Evolutionary conservation across 345 rosid species (phyloP).

Genomic region (Toxicodendron radicans): DNA sequence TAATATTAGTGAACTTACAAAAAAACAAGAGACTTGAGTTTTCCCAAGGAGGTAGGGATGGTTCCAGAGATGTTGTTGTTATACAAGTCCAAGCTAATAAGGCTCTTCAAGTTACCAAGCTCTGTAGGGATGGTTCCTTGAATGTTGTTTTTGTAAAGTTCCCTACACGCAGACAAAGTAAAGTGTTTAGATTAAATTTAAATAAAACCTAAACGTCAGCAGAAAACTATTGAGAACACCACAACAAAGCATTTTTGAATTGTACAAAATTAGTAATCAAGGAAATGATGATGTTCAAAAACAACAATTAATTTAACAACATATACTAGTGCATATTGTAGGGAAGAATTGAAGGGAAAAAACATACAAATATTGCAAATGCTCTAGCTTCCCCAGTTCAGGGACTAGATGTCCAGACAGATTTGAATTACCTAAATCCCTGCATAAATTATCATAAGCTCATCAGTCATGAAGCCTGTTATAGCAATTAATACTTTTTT

Average conservation of each 20-base stretch:
- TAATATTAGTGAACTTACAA: constrained; percentile 50
- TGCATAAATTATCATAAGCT: constrained; percentile 28
- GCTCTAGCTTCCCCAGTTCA: constrained; percentile 86
- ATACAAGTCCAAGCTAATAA: constrained; percentile 94
- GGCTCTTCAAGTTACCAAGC: constrained; percentile 83
- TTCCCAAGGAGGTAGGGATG: constrained; percentile 75
- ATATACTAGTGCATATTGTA: not conserved
- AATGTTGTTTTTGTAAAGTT: constrained; percentile 90
- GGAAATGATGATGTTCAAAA: not conserved
- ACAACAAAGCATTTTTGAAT: not conserved
- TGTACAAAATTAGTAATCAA: not conserved
- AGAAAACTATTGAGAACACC: not conserved
- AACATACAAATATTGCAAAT: constrained; percentile 87
- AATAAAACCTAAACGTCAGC: not conserved
- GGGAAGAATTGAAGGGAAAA: not conserved
- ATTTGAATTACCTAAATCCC: constrained; percentile 94
- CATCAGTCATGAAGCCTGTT: too few relatives aligned
- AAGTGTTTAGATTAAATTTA: constrained; percentile 5
- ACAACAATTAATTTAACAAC: not conserved
- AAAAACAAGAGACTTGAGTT: constrained; percentile 84
- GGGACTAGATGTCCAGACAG: constrained; percentile 86
- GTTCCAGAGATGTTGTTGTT: constrained; percentile 85
- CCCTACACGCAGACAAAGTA: constrained; percentile 44
- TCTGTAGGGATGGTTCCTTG: constrained; percentile 79
- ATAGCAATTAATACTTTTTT: too few relatives aligned